A percentile compares a stretch with the other conserved stretches of the same genome.
These are phyloP conservation scores for Cardiosporidium cionae DNA, from an alignment of 169 alveolate species.

Conservation along the genomic window DNA sequence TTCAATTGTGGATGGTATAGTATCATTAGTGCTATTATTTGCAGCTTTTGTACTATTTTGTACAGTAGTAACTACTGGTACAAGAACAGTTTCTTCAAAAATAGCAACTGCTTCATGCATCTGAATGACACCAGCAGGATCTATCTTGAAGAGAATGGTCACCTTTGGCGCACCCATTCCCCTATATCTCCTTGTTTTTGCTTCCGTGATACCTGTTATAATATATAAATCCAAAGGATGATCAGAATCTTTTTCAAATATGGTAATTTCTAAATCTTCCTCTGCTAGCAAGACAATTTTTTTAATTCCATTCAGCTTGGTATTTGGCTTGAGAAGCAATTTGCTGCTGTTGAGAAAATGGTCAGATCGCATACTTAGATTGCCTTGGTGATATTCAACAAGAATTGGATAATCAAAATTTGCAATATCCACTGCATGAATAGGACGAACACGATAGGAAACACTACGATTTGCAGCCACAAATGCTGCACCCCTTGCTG, in stretches of 20 bases:
- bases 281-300: not conserved
- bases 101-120: not conserved
- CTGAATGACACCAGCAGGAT: not conserved
- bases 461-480: conserved; percentile 30
- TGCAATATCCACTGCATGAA: conserved; percentile 10
- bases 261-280: not conserved
- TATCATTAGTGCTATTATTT: not conserved
- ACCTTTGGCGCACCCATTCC: not conserved
- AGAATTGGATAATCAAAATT: conserved; percentile 2
- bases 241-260: not conserved
- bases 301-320: not conserved
- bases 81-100: not conserved
- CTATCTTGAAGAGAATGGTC: not conserved
- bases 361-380: not conserved
- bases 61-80: not conserved
- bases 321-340: not conserved
- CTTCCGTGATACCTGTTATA: not conserved
- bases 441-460: conserved; percentile 16
- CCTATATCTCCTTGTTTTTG: not conserved
- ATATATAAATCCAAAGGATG: not conserved
- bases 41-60: not conserved
- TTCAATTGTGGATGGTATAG: not conserved
- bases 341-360: not conserved
- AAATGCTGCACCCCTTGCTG: conserved; percentile 40
- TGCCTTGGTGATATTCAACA: not conserved